Evolutionary conservation across 1,284 basidiomycete species (phyloP), one percentile per base, ranked within the genome.

Genomic region (Anthracocystis panici-leucophaei): DNA sequence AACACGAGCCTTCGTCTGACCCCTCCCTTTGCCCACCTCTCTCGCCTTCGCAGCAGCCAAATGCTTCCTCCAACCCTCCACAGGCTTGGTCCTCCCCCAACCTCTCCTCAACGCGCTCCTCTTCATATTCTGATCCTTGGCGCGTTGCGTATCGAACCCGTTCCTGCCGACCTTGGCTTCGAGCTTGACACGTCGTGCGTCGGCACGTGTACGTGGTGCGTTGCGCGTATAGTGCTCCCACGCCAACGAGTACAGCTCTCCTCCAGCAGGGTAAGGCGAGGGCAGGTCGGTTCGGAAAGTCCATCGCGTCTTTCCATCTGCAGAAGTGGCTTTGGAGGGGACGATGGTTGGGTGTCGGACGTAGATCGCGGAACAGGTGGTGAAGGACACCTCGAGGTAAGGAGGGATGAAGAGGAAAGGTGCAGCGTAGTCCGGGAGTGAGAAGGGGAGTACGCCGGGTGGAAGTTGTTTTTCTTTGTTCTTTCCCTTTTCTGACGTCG

Each of bases 341-440:
- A 94, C 91, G 0, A 96, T 94, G 0, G 95, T 97, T 2, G 97
- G 97, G 84, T 98, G 94, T 50, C 96, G 93, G 35, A 98, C 90
- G 85, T 97, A 98, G 65, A 99, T 89, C 20, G 92, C 91, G 6
- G 95, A 95, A 86, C 97, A 99, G 11, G 95, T 95, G 53, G 89
- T 86, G 88, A 93, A 99, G 57, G 91, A 93, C 2, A 92, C 90
- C 82, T 98, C 94, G 62, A 98, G 90, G 86, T 97, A 98, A 0
- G 95, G 92, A 0, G 97, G 97, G 75, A 99, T 89, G 88, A 98
- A 99, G 54, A 99, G 88, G 88, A 92, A 93, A 0, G 97, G 94
- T 0, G 93, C 90, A 10, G 95, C 93, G 81, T 91, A 97, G 35
- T 89, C 88, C 0, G 97, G 97, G 12, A 97, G 91, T 79, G 90